Evolutionary conservation across 2,329 filamentous ascomycete genomes (phyloP).

Genomic region (Microsporum ferrugineum): DNA sequence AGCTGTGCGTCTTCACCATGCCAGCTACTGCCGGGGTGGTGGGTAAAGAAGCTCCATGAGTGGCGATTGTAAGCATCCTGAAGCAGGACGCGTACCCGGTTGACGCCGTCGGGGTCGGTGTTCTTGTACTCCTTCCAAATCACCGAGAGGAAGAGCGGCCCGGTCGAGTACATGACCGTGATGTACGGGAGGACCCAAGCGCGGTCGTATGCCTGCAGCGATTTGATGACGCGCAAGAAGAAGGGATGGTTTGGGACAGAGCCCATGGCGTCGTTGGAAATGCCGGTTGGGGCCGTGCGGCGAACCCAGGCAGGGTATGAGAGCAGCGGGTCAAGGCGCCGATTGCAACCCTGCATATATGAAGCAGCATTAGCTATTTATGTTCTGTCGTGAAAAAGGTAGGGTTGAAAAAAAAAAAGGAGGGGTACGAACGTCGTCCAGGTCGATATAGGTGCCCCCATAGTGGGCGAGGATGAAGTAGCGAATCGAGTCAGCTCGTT

Average conservation of each 20-base stretch:
- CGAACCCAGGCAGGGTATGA: constrained; percentile 59
- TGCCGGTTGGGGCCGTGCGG: constrained; percentile 62
- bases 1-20: constrained; percentile 52
- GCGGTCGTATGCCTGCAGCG: constrained; percentile 55
- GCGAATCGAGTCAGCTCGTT: constrained; percentile 65
- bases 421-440: constrained; percentile 50
- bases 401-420: background rate
- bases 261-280: constrained; percentile 73
- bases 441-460: constrained; percentile 70
- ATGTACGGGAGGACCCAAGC: constrained; percentile 62
- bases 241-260: constrained; percentile 61
- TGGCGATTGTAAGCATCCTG: constrained; percentile 57
- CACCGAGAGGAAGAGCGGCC: constrained; percentile 63
- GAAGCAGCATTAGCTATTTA: background rate
- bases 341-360: constrained; percentile 50
- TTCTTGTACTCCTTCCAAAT: constrained; percentile 64
- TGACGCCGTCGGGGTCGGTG: constrained; percentile 28
- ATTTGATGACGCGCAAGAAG: constrained; percentile 58
- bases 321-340: constrained; percentile 55
- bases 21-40: constrained; percentile 55
- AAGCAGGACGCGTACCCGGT: constrained; percentile 57
- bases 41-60: constrained; percentile 61
- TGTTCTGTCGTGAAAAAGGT: constrained; percentile 10
- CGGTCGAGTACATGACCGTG: constrained; percentile 69
- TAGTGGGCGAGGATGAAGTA: constrained; percentile 69